Base-by-base conservation (phyloP, 2,329 filamentous ascomycete genomes). In the Beauveria sp. region DNA sequence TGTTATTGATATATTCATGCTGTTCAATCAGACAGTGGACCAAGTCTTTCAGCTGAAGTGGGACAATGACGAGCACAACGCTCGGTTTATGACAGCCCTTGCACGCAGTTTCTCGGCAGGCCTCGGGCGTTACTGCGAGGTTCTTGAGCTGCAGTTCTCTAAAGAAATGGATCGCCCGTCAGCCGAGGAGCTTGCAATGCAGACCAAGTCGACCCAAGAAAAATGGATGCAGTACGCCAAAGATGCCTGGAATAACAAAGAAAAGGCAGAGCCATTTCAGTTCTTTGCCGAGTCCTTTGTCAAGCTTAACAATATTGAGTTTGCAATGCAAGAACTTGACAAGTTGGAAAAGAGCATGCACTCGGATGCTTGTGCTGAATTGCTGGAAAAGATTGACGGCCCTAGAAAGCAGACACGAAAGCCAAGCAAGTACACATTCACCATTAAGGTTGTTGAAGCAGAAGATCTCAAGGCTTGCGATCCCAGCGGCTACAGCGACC, bases 401-500 rank as follows among this genome's bases (percentile, higher is more conserved):
- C 87, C 90, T 1, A 80, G 84, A 58, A 86, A 86, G 70, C 78
- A 81, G 64, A 71, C 76, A 61, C 86, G 86, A 67, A 88, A 86
- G 68, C 85, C 88, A 47, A 89, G 86, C 65, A 97, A 96, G 71
- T 98, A 96, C 72, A 93, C 97, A 60, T 99, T 99, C 75, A 98
- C 95, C 0, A 93, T 99, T 76, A 99, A 99, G 77, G 93, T 99
- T 63, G 93, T 99, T 28, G 95, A 99, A 75, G 95, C 91, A 9
- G 95, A 99, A 75, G 95, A 99, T 69, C 80, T 99, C 67, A 98
- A 98, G 75, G 91, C 95, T n/a, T 98, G 95, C 72, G 95, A 99
- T 74, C 87, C 96, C 67, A 96, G 90, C 68, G 95, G 95, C 42
- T 86, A 89, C 66, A 98, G 93, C 71, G 95, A 99, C 75, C 95